Evolutionary conservation across 768 basidiomycete species (phyloP).

Genomic region (Ramaria rubella): DNA sequence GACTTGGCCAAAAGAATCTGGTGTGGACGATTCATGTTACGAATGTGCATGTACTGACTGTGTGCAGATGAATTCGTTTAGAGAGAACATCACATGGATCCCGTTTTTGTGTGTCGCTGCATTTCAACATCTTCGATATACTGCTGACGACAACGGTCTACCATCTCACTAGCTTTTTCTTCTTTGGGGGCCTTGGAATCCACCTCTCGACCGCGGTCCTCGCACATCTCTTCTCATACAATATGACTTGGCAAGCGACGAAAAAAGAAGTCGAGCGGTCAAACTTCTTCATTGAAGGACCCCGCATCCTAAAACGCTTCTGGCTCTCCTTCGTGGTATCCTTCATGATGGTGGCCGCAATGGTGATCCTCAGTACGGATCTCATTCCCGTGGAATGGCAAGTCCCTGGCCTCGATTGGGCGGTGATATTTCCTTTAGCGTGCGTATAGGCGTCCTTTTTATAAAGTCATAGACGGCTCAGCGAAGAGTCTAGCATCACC

Average conservation of each 20-base stretch:
- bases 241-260: constrained; percentile 71
- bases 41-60: too few relatives aligned
- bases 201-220: constrained; percentile 48
- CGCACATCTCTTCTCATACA: constrained; percentile 51
- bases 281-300: constrained; percentile 89
- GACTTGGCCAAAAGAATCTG: constrained; percentile 51
- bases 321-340: constrained; percentile 57
- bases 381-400: constrained; percentile 59
- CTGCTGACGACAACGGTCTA: background rate
- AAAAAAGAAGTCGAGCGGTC: constrained; percentile 82
- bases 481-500: constrained; percentile 46
- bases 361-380: constrained; percentile 49
- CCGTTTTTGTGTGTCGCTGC: constrained; percentile 78
- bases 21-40: too few relatives aligned
- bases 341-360: constrained; percentile 41
- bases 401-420: constrained; percentile 59
- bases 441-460: constrained; percentile 29
- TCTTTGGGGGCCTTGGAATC: constrained; percentile 50
- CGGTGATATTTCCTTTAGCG: constrained; percentile 69
- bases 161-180: constrained; percentile 49
- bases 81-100: constrained; percentile 60
- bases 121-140: background rate
- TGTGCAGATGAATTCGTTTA: constrained; percentile 30
- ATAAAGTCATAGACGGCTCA: background rate
- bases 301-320: constrained; percentile 76